phyloP scores from a whole-genome alignment of 1,284 basidiomycete species.

The Rhodotorula sp. region DNA sequence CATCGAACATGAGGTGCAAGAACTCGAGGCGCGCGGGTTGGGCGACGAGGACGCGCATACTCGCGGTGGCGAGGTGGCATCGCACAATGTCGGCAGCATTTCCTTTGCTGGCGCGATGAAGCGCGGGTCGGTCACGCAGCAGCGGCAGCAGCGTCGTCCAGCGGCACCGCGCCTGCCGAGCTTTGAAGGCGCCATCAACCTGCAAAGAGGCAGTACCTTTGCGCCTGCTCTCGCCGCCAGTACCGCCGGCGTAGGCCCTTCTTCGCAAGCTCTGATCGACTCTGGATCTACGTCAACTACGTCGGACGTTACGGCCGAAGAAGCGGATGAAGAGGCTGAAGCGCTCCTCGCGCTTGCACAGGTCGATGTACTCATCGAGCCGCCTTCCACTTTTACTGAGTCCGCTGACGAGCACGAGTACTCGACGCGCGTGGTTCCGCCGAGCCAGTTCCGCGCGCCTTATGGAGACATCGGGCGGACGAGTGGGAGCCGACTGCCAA shows the following conservation, averaged over 20 bases:
- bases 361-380: constrained; percentile 63
- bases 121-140: constrained; percentile 19
- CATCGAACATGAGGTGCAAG: constrained; percentile 77
- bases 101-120: constrained; percentile 62
- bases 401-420: constrained; percentile 8
- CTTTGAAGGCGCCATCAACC: constrained; percentile 56
- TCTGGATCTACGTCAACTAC: not conserved
- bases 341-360: constrained; percentile 41
- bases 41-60: constrained; percentile 20
- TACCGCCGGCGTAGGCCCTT: not conserved
- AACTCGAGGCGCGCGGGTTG: constrained; percentile 1
- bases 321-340: constrained; percentile 54
- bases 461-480: constrained; percentile 27
- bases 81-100: constrained; percentile 71
- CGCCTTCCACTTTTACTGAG: constrained; percentile 7
- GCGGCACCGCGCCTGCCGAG: constrained; percentile 72
- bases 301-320: constrained; percentile 9
- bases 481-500: constrained; percentile 17
- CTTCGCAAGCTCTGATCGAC: not conserved
- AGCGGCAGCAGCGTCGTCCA: constrained; percentile 40
- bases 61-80: constrained; percentile 12
- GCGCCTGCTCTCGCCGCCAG: constrained; percentile 50
- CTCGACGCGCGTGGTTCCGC: constrained; percentile 34
- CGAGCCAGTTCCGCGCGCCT: constrained; percentile 20
- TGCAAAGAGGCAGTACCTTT: constrained; percentile 52